Evolutionary conservation across 306 rosid genomes (phyloP).

Genomic region (Vicia sativa): DNA sequence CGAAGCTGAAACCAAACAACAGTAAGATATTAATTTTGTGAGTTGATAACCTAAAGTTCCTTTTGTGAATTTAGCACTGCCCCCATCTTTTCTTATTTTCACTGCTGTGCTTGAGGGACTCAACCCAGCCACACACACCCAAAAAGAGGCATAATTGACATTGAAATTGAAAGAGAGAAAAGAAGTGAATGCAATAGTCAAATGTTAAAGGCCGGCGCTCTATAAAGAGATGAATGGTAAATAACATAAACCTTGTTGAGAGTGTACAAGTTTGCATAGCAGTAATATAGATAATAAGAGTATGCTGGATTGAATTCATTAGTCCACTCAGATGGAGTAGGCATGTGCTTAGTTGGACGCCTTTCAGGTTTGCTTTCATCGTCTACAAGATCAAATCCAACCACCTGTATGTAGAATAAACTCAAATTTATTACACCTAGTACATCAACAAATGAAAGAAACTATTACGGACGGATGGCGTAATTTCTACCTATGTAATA

Average conservation of each 20-base stretch:
- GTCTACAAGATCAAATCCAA: constrained; percentile 85
- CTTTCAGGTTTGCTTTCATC: constrained; percentile 95
- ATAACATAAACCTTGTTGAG: constrained; percentile 70
- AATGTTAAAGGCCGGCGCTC: constrained; percentile 16
- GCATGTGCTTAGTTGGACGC: constrained; percentile 96
- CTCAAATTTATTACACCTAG: constrained; percentile 26
- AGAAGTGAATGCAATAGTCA: constrained; percentile 1
- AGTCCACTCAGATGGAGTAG: constrained; percentile 79
- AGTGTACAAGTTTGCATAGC: constrained; percentile 77
- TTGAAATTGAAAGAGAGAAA: constrained; percentile 1
- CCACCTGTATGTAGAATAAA: constrained; percentile 56
- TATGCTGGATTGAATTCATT: constrained; percentile 86
- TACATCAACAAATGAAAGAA: constrained; percentile 2
- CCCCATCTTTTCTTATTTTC: constrained; percentile 4
- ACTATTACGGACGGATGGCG: background rate
- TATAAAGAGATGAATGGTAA: constrained; percentile 20
- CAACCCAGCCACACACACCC: background rate
- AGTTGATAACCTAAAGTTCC: background rate
- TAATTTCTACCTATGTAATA: background rate
- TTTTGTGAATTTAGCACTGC: background rate
- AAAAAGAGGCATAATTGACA: background rate
- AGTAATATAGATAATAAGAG: constrained; percentile 77
- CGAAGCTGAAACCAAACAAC: constrained; percentile 67
- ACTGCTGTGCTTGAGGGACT: background rate
- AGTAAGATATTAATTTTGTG: constrained; percentile 26